Base-by-base conservation (phyloP, 2,329 filamentous ascomycete genomes). In the Talaromyces sp. region DNA sequence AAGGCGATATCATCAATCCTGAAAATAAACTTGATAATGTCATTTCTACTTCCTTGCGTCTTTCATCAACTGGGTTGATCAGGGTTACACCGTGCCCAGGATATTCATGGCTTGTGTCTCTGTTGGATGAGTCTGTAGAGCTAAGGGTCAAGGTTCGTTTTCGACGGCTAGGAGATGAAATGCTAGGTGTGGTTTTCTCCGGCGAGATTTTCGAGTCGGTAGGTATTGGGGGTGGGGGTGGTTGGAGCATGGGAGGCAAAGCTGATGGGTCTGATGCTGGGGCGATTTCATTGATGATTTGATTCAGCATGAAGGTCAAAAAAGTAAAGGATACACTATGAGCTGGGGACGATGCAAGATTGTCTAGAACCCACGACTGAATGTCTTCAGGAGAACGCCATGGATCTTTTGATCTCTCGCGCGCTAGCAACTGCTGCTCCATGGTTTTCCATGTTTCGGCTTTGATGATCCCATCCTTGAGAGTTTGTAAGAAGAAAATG, bases 291-390 rank as follows among this genome's bases (percentile, higher is more conserved):
- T 81, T 80, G 33, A 83, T 78, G 43, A 90, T 82, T 11, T 84
- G 82, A 25, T 83, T 83, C 11, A 97, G 83, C 78, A 93, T 93
- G 9, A 91, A 88, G 0, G 90, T 92, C 17, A 97, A 80, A 69
- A 97, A 93, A 2, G 96, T 90, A 72, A 97, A 96, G 0, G 90
- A 90, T 63, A 97, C 93, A 73, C 92, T 95, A 78, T 96, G 90
- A 59, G 89, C 89, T 0, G 92, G 90, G 0, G 87, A 84, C 1
- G 85, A 81, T 0, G 89, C 85, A 2, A 97, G 83, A 2, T 89
- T 84, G 69, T 97, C 93, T 5, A 97, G 85, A 1, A 95, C 79
- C 74, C 81, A 82, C 45, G 83, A 82, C 67, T 86, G 84, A 52
- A 84, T 81, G 54, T 89, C 86, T 64, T 89, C 87, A 49, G 75